These are phyloP conservation scores for Paraphoma chrysanthemicola DNA, from an alignment of 2,329 filamentous ascomycete genomes.

Conservation along the genomic window DNA sequence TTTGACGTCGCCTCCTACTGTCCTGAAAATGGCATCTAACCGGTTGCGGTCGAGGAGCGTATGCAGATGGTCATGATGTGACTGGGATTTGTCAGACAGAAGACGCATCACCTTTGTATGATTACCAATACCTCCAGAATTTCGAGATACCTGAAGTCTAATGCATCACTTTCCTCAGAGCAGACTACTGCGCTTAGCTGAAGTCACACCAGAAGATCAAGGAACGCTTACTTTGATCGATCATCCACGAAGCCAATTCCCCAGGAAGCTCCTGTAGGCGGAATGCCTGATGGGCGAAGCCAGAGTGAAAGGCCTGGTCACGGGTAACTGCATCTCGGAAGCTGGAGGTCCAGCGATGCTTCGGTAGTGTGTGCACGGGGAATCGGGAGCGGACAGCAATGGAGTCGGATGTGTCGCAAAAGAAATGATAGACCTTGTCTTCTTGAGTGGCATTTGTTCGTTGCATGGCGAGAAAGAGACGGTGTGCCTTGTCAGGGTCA, in stretches of 20 bases:
- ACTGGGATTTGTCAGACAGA: constrained; percentile 15
- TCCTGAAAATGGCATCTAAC: constrained; percentile 62
- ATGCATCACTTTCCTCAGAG: constrained; percentile 36
- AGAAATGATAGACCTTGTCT: constrained; percentile 66
- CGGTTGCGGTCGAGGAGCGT: constrained; percentile 47
- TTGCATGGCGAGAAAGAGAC: constrained; percentile 63
- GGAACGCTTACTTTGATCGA: constrained; percentile 40
- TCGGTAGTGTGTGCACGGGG: constrained; percentile 30
- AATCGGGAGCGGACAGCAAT: not conserved
- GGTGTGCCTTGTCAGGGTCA: constrained; percentile 68
- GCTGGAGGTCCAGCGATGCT: constrained; percentile 40
- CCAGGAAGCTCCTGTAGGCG: constrained; percentile 44
- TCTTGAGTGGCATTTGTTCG: constrained; percentile 65
- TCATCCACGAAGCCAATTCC: constrained; percentile 52
- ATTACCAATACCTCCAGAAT: constrained; percentile 30
- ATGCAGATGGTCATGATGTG: constrained; percentile 35
- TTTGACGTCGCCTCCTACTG: constrained; percentile 59
- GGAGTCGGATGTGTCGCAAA: constrained; percentile 21
- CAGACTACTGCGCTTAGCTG: constrained; percentile 35
- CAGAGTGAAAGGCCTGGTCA: constrained; percentile 51
- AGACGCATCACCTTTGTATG: not conserved
- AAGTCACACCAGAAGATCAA: not conserved
- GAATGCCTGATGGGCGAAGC: constrained; percentile 51
- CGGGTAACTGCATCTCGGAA: constrained; percentile 38
- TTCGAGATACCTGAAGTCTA: constrained; percentile 46